phyloP scores from a whole-genome alignment of 2,329 filamentous ascomycete species.

The Trichoderma pleuroti region DNA sequence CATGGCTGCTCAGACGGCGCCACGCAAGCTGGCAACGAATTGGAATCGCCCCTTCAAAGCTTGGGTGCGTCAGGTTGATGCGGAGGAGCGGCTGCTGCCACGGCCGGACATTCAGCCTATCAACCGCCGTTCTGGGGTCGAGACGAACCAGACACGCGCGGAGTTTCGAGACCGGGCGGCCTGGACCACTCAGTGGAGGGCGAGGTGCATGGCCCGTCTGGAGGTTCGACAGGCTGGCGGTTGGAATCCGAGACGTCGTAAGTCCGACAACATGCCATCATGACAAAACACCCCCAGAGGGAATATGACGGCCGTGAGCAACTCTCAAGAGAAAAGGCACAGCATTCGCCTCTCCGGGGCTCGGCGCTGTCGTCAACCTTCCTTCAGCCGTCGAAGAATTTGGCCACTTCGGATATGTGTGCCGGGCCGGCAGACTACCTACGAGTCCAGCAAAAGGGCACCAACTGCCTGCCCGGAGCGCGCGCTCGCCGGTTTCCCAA shows the following conservation, averaged over 20 bases:
- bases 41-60: not conserved
- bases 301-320: not conserved
- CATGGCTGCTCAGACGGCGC: not conserved
- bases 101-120: not conserved
- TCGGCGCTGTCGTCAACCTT: conserved; percentile 16
- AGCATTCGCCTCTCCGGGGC: conserved; percentile 8
- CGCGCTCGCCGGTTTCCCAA: conserved; percentile 12
- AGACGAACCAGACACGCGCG: not conserved
- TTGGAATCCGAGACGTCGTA: not conserved
- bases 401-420: conserved; percentile 18
- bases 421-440: not conserved
- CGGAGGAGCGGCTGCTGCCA: not conserved
- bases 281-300: not conserved
- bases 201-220: not conserved
- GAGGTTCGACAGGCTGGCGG: not conserved
- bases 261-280: not conserved
- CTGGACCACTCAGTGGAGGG: conserved; percentile 8
- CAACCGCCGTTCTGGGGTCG: not conserved
- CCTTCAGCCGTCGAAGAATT: not conserved
- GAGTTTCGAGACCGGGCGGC: conserved; percentile 10
- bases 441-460: not conserved
- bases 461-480: not conserved
- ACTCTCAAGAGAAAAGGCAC: not conserved
- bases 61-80: not conserved
- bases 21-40: not conserved